A percentile compares a stretch with the other conserved stretches of the same genome.
Evolutionary conservation across 2,329 filamentous ascomycete species (phyloP).

Genomic region (Epichloe coenophiala): DNA sequence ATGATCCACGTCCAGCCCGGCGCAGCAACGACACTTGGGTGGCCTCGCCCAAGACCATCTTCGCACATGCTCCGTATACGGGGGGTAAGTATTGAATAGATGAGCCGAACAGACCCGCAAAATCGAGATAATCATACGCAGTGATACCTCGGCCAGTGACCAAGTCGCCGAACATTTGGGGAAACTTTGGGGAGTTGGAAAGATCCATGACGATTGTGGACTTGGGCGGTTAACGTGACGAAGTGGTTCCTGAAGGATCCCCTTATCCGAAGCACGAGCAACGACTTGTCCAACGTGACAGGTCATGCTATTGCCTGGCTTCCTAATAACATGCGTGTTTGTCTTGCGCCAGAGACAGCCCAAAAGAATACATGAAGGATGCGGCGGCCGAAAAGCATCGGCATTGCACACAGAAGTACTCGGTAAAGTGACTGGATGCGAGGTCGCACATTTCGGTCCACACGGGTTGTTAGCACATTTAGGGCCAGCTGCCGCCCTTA

Average conservation of each 20-base stretch:
- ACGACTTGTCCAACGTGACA: not conserved
- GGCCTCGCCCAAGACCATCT: not conserved
- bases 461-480: too few species aligned
- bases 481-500: too few species aligned
- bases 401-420: not conserved
- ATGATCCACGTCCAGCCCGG: not conserved
- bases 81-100: not conserved
- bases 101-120: not conserved
- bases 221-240: not conserved
- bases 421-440: too few species aligned
- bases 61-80: too few species aligned
- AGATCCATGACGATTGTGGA: not conserved
- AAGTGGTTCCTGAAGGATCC: not conserved
- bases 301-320: not conserved
- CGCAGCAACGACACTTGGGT: not conserved
- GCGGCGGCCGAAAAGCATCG: conserved; percentile 1
- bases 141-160: not conserved
- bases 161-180: not conserved
- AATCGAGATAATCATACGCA: not conserved
- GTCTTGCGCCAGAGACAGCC: not conserved
- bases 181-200: not conserved
- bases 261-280: not conserved
- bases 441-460: too few species aligned
- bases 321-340: not conserved
- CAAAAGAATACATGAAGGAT: not conserved